Conservation (phyloP, 2,329 filamentous ascomycete species). For the Ophiostoma quercus region DNA sequence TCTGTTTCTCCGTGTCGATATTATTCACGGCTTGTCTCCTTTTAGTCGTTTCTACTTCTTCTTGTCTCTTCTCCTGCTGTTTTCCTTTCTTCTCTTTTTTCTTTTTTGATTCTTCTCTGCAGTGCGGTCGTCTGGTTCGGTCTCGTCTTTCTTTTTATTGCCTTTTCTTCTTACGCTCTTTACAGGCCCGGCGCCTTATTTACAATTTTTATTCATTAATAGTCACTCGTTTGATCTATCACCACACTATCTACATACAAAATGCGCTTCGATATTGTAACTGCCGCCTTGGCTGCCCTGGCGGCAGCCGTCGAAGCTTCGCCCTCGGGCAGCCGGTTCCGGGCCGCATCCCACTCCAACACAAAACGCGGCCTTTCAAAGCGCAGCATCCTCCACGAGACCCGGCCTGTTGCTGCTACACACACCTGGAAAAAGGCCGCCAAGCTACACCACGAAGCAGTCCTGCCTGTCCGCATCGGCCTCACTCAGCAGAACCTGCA, state of each 20-base stretch:
- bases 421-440: slow-evolving; percentile 30
- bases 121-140: slow-evolving; percentile 4
- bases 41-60: neutral
- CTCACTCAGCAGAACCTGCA: slow-evolving; percentile 45
- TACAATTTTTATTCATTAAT: neutral
- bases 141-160: neutral
- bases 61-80: neutral
- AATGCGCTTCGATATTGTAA: slow-evolving; percentile 29
- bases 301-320: slow-evolving; percentile 31
- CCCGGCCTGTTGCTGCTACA: slow-evolving; percentile 28
- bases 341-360: neutral
- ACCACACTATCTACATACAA: neutral
- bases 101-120: neutral
- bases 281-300: slow-evolving; percentile 32
- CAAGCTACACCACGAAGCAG: slow-evolving; percentile 28
- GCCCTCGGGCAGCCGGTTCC: slow-evolving; percentile 17
- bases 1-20: neutral
- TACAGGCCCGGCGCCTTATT: slow-evolving; percentile 1
- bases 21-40: neutral
- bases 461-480: slow-evolving; percentile 40
- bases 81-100: neutral
- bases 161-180: neutral
- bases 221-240: slow-evolving; percentile 1
- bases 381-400: slow-evolving; percentile 35
- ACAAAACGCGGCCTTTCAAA: slow-evolving; percentile 5